Evolutionary conservation across 1,284 basidiomycete species (phyloP).

Genomic region (Anthracocystis walkeri): DNA sequence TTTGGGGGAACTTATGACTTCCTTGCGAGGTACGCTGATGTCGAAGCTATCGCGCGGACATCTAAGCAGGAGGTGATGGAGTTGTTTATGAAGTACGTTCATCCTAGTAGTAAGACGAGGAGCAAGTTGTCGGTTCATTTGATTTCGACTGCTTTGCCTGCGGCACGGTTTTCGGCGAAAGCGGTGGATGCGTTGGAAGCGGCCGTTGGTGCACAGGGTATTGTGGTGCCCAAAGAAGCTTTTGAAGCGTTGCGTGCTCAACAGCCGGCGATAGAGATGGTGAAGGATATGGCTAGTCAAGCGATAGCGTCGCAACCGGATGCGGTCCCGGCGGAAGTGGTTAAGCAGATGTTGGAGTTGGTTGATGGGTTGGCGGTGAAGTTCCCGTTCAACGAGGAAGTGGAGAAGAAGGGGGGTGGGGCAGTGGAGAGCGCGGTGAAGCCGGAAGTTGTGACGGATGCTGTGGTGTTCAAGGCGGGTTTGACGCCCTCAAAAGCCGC

Average conservation of each 20-base stretch:
- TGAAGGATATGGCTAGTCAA: constrained; percentile 57
- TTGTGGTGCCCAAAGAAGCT: constrained; percentile 74
- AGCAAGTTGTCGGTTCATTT: constrained; percentile 61
- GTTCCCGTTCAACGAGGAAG: constrained; percentile 71
- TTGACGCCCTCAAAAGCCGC: constrained; percentile 72
- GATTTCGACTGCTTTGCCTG: constrained; percentile 72
- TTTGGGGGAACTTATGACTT: constrained; percentile 71
- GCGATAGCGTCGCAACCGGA: constrained; percentile 68
- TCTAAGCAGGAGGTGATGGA: constrained; percentile 83
- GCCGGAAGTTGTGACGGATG: constrained; percentile 76
- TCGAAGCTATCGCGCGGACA: constrained; percentile 75
- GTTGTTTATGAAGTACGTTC: constrained; percentile 79
- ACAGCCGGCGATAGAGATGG: constrained; percentile 71
- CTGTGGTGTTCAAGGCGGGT: constrained; percentile 78
- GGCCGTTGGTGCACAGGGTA: constrained; percentile 73
- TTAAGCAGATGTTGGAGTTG: constrained; percentile 73
- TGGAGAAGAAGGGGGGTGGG: constrained; percentile 13
- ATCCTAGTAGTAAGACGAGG: constrained; percentile 69
- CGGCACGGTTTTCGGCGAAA: constrained; percentile 76
- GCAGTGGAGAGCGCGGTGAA: constrained; percentile 70
- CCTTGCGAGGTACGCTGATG: constrained; percentile 77
- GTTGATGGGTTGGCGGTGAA: constrained; percentile 76
- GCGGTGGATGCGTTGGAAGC: constrained; percentile 78
- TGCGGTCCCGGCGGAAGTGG: constrained; percentile 71
- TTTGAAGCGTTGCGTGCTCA: constrained; percentile 72